These are phyloP conservation scores for Madurella mycetomatis DNA, from an alignment of 2,329 filamentous ascomycete genomes.

Conservation along the genomic window DNA sequence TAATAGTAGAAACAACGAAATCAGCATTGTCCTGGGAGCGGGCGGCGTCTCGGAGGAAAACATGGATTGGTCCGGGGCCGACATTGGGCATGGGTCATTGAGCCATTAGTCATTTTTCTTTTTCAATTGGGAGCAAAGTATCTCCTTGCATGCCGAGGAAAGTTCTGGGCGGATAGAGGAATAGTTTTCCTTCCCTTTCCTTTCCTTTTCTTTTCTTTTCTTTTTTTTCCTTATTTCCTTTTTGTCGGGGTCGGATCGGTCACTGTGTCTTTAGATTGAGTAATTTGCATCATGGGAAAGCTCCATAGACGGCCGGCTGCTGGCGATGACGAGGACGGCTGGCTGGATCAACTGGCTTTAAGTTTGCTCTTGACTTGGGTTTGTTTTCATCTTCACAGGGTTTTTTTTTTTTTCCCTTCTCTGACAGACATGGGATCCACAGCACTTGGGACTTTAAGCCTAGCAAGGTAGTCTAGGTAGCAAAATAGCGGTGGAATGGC, in stretches of 20 bases:
- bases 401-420: too few relatives aligned
- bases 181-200: too few relatives aligned
- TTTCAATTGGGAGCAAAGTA: neutral
- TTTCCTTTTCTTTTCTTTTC: too few relatives aligned
- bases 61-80: neutral
- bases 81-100: neutral
- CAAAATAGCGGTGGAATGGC: too few relatives aligned
- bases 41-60: conserved; percentile 10
- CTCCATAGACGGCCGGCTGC: neutral
- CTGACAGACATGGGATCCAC: too few relatives aligned
- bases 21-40: neutral
- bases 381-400: neutral
- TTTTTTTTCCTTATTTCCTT: too few relatives aligned
- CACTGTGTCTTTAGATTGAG: neutral
- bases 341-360: neutral
- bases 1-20: neutral
- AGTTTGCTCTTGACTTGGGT: neutral
- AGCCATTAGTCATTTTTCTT: neutral
- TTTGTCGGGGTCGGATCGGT: neutral
- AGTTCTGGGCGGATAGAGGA: neutral
- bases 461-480: too few relatives aligned
- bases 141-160: neutral
- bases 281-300: conserved; percentile 9
- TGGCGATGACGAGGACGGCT: neutral
- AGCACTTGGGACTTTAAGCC: too few relatives aligned